phyloP scores from a whole-genome alignment of 1,139 yeast genomes.

The Suhomyces guaymorum region DNA sequence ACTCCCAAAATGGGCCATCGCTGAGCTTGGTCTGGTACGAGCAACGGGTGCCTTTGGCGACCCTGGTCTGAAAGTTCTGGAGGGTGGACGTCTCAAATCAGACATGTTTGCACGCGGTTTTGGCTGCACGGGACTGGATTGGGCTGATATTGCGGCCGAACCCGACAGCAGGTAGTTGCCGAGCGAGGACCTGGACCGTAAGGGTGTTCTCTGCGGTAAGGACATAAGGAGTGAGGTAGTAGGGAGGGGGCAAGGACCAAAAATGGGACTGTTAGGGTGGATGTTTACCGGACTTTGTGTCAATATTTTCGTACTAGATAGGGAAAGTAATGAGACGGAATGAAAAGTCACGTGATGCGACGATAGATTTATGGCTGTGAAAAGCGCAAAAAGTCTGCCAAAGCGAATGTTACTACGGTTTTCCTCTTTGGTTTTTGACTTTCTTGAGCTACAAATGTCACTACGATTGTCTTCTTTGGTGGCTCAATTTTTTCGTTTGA shows the following conservation, averaged over 20 bases:
- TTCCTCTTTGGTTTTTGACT: too few species aligned
- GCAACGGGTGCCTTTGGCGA: slow-evolving; percentile 19
- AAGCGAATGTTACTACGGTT: too few species aligned
- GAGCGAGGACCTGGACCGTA: slow-evolving; percentile 17
- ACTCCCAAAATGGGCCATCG: slow-evolving; percentile 30
- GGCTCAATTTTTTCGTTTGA: too few species aligned
- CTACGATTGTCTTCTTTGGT: too few species aligned
- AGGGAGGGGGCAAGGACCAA: background rate
- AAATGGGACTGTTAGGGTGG: slow-evolving; percentile 1
- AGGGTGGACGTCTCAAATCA: slow-evolving; percentile 25
- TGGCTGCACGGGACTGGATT: slow-evolving; percentile 11
- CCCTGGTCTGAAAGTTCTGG: slow-evolving; percentile 22
- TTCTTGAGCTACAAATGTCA: too few species aligned
- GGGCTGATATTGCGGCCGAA: slow-evolving; percentile 5
- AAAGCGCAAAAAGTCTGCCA: too few species aligned
- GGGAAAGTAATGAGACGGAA: slow-evolving; percentile 10
- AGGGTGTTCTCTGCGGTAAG: slow-evolving; percentile 16
- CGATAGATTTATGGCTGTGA: too few species aligned
- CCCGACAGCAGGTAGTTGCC: slow-evolving; percentile 10
- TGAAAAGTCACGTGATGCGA: background rate
- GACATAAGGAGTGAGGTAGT: slow-evolving; percentile 11
- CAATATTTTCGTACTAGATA: slow-evolving; percentile 7
- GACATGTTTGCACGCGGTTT: slow-evolving; percentile 14
- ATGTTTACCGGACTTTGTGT: slow-evolving; percentile 7
- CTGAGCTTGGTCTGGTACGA: slow-evolving; percentile 39